phyloP scores from a whole-genome alignment of 2,329 filamentous ascomycete species.

The Blastomyces gilchristii region DNA sequence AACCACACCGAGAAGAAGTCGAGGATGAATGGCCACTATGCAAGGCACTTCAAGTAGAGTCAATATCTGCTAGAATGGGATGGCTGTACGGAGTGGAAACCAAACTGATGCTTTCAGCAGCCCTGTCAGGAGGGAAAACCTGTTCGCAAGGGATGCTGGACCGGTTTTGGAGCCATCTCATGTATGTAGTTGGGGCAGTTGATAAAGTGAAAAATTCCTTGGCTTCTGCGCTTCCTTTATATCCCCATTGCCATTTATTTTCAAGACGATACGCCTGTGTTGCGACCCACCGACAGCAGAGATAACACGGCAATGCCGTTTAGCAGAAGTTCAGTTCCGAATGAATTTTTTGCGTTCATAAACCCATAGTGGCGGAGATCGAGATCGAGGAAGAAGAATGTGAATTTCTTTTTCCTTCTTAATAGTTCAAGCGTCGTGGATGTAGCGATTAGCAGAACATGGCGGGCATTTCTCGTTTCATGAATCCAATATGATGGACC shows the following conservation, averaged over 20 bases:
- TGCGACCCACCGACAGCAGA: neutral
- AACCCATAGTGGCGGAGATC: no score
- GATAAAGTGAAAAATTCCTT: neutral
- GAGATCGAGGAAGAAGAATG: neutral
- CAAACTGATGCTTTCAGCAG: conserved; percentile 14
- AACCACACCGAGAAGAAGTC: conserved; percentile 15
- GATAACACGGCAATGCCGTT: no score
- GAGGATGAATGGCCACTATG: conserved; percentile 12
- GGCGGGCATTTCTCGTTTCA: neutral
- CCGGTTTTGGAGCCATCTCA: conserved; percentile 1
- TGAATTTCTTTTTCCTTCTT: neutral
- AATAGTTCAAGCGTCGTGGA: neutral
- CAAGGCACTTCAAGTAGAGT: conserved; percentile 17
- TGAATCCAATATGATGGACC: neutral
- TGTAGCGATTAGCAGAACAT: neutral
- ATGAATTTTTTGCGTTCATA: no score
- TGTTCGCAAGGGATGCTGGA: neutral
- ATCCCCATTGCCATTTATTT: neutral
- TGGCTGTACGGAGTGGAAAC: conserved; percentile 23
- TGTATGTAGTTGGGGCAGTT: neutral
- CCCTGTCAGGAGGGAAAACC: neutral
- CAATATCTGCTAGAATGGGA: conserved; percentile 25
- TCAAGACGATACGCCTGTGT: neutral
- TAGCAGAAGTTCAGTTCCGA: no score
- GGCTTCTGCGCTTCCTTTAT: neutral